Evolutionary conservation across 257 asterid species (phyloP).

Genomic region (Ophiorrhiza pumila): DNA sequence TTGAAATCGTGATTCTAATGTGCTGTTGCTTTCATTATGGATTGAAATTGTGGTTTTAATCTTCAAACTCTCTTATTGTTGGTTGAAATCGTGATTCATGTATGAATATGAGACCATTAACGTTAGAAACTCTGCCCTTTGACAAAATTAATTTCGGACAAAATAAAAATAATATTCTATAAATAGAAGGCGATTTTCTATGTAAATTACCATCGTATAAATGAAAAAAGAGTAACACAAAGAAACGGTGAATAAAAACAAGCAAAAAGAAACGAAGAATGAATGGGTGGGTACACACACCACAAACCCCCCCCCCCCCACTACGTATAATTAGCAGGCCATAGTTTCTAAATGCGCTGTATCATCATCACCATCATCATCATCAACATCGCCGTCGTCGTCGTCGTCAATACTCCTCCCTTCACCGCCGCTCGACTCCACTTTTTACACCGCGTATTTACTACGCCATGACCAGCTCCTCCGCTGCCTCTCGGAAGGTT

Average conservation of each 20-base stretch:
- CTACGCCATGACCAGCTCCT: conserved; percentile 40
- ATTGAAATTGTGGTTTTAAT: too few relatives aligned
- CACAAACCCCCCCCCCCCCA: background rate
- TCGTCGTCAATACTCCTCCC: conserved; percentile 2
- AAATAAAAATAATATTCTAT: too few relatives aligned
- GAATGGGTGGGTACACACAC: background rate
- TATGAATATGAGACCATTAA: too few relatives aligned
- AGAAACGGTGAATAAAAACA: background rate
- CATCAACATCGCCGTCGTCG: conserved; percentile 12
- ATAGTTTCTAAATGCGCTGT: background rate
- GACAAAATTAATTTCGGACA: background rate
- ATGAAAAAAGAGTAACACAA: too few relatives aligned
- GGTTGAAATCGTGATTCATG: too few relatives aligned
- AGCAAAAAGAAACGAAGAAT: background rate
- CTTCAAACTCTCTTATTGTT: too few relatives aligned
- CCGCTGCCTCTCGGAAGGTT: conserved; percentile 42
- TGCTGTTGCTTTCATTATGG: too few relatives aligned
- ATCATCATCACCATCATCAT: conserved; percentile 7
- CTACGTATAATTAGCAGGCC: background rate
- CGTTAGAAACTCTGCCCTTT: background rate
- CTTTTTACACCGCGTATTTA: background rate
- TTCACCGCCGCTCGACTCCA: background rate
- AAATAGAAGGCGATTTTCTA: too few relatives aligned
- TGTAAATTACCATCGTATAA: too few relatives aligned
- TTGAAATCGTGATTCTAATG: too few relatives aligned